phyloP scores from a whole-genome alignment of 805 yeast genomes.

The Priceomyces fermenticarens region DNA sequence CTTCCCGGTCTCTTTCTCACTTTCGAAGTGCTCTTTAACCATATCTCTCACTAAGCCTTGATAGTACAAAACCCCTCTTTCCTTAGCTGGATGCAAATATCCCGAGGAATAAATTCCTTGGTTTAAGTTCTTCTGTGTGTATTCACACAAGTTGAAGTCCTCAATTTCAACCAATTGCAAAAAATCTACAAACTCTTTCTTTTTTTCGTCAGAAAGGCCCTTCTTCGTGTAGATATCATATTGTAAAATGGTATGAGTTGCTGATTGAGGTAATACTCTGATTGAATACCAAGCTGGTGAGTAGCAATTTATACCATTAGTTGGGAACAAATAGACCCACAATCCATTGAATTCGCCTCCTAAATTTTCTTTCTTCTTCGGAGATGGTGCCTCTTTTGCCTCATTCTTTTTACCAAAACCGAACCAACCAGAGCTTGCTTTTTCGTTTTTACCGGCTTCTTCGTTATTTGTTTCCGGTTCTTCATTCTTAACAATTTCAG shows the following conservation, averaged over 20 bases:
- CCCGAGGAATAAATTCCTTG: slow-evolving; percentile 61
- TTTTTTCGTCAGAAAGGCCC: slow-evolving; percentile 49
- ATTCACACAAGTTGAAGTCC: slow-evolving; percentile 57
- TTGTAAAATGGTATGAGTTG: slow-evolving; percentile 54
- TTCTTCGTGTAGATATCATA: slow-evolving; percentile 62
- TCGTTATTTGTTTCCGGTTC: slow-evolving; percentile 19
- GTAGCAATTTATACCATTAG: slow-evolving; percentile 60
- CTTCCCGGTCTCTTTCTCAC: slow-evolving; percentile 44
- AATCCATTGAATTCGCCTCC: slow-evolving; percentile 63
- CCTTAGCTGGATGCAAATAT: slow-evolving; percentile 56
- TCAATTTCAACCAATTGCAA: slow-evolving; percentile 61
- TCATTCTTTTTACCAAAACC: slow-evolving; percentile 41
- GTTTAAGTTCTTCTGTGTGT: slow-evolving; percentile 59
- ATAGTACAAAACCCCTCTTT: slow-evolving; percentile 56
- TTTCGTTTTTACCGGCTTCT: slow-evolving; percentile 25
- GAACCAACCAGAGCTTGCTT: slow-evolving; percentile 47
- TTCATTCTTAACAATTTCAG: slow-evolving; percentile 40
- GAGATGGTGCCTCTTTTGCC: slow-evolving; percentile 3
- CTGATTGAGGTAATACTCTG: slow-evolving; percentile 53
- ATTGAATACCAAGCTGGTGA: slow-evolving; percentile 68
- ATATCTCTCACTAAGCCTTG: slow-evolving; percentile 54
- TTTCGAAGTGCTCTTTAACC: slow-evolving; percentile 52
- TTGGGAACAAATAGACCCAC: slow-evolving; percentile 62
- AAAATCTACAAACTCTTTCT: slow-evolving; percentile 62
- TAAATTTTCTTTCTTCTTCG: slow-evolving; percentile 37